Percentiles rank a stretch among this genome's conserved stretches.
Evolutionary conservation across 768 basidiomycete species (phyloP).

Genomic region (Amanita phalloides): DNA sequence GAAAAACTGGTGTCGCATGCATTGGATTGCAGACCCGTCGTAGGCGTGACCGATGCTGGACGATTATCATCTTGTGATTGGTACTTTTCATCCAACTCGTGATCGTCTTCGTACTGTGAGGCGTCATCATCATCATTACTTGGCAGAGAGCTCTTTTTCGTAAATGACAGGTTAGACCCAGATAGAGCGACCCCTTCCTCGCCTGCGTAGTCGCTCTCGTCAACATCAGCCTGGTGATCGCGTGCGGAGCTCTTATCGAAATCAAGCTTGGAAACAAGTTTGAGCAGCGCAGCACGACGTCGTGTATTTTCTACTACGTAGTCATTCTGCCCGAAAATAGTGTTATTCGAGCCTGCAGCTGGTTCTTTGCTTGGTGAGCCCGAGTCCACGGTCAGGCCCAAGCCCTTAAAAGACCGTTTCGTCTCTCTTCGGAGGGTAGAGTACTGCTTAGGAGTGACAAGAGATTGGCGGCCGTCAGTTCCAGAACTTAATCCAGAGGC

Average conservation of each 20-base stretch:
- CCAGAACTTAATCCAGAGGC: conserved; percentile 24
- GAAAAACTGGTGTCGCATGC: not conserved
- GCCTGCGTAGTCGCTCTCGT: conserved; percentile 22
- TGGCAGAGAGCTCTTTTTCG: not conserved
- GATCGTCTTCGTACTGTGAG: conserved; percentile 17
- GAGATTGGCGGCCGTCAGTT: conserved; percentile 11
- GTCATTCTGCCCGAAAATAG: not conserved
- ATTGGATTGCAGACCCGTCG: not conserved
- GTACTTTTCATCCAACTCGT: conserved; percentile 14
- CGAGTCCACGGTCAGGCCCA: conserved; percentile 14
- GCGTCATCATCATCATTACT: conserved; percentile 5
- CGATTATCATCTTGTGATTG: not conserved
- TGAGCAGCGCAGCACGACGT: conserved; percentile 25
- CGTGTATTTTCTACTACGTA: conserved; percentile 14
- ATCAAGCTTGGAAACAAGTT: conserved; percentile 23
- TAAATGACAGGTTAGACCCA: conserved; percentile 11
- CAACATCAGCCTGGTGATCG: conserved; percentile 6
- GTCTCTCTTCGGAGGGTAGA: not conserved
- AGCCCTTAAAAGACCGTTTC: conserved; percentile 8
- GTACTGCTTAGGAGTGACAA: not conserved
- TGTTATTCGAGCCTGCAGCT: not conserved
- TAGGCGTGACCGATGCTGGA: not conserved
- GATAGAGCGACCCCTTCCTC: conserved; percentile 27
- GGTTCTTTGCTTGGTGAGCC: not conserved
- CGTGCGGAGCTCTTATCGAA: not conserved